Conservation (phyloP, 2,329 filamentous ascomycete genomes). For the Botrytis sinoallii region DNA sequence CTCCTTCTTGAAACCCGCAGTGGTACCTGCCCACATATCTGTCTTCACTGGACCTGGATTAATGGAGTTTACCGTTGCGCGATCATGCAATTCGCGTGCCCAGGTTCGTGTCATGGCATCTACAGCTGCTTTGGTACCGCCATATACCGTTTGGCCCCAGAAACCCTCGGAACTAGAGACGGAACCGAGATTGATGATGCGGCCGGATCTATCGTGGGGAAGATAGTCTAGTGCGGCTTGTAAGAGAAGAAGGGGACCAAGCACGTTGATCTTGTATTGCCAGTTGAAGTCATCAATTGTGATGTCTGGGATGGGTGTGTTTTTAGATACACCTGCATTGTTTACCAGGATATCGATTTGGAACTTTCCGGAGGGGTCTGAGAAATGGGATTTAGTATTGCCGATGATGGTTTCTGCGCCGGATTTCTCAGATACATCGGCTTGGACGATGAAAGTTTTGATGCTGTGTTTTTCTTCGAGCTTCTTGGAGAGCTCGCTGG, state of each 20-base stretch:
- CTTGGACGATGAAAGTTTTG: slow-evolving; percentile 61
- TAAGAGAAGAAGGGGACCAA: slow-evolving; percentile 73
- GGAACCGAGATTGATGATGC: slow-evolving; percentile 60
- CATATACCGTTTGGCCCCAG: slow-evolving; percentile 56
- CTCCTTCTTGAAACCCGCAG: slow-evolving; percentile 54
- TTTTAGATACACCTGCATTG: slow-evolving; percentile 72
- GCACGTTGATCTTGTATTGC: slow-evolving; percentile 77
- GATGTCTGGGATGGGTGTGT: slow-evolving; percentile 63
- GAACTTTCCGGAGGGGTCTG: slow-evolving; percentile 49
- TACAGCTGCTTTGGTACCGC: slow-evolving; percentile 63
- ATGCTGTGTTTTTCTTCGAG: slow-evolving; percentile 58
- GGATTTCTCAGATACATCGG: slow-evolving; percentile 63
- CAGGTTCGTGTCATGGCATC: slow-evolving; percentile 69
- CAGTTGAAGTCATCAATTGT: slow-evolving; percentile 63
- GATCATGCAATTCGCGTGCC: slow-evolving; percentile 59
- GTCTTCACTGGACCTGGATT: slow-evolving; percentile 65
- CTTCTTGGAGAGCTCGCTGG: slow-evolving; percentile 52
- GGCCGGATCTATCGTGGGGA: slow-evolving; percentile 62
- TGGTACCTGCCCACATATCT: slow-evolving; percentile 62
- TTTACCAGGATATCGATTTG: slow-evolving; percentile 83
- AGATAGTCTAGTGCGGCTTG: slow-evolving; percentile 71
- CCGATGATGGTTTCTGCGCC: slow-evolving; percentile 59
- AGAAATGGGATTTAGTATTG: slow-evolving; percentile 57
- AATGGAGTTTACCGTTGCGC: slow-evolving; percentile 62
- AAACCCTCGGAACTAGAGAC: slow-evolving; percentile 55